These are phyloP conservation scores for Penicillium lividum DNA, from an alignment of 495 filamentous ascomycete genomes.

Conservation along the genomic window DNA sequence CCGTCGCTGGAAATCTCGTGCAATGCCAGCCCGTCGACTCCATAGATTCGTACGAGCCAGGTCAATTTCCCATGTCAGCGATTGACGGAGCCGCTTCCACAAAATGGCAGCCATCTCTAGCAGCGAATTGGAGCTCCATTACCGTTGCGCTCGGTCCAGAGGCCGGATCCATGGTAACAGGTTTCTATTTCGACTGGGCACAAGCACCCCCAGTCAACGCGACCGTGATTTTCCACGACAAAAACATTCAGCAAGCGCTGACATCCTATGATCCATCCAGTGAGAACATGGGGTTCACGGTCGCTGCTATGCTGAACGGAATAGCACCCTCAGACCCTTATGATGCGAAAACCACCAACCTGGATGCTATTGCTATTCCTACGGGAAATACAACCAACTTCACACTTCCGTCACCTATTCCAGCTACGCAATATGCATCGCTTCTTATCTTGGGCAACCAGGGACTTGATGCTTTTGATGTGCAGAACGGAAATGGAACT, in stretches of 20 bases:
- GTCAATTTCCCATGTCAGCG: conserved; percentile 71
- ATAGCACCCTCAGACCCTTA: conserved; percentile 43
- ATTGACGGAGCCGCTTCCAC: conserved; percentile 72
- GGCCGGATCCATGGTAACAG: conserved; percentile 43
- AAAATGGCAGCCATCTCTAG: conserved; percentile 66
- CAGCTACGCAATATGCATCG: conserved; percentile 44
- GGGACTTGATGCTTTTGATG: conserved; percentile 43
- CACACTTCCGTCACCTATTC: conserved; percentile 36
- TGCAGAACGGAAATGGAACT: conserved; percentile 42
- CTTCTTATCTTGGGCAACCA: conserved; percentile 51
- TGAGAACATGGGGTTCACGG: conserved; percentile 10
- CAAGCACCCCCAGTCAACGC: conserved; percentile 58
- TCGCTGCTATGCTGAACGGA: conserved; percentile 26
- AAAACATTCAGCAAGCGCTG: conserved; percentile 25
- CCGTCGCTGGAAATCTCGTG: conserved; percentile 59
- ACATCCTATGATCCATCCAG: conserved; percentile 9
- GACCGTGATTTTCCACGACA: conserved; percentile 57
- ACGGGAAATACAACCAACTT: conserved; percentile 51
- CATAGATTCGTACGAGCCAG: conserved; percentile 51
- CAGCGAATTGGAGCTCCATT: conserved; percentile 45
- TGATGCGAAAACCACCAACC: conserved; percentile 24
- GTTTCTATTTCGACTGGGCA: conserved; percentile 69
- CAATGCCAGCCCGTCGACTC: conserved; percentile 65
- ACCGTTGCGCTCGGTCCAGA: conserved; percentile 52
- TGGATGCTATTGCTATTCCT: conserved; percentile 39